Conservation (phyloP, 768 basidiomycete genomes). For the Boletus barrowsii region DNA sequence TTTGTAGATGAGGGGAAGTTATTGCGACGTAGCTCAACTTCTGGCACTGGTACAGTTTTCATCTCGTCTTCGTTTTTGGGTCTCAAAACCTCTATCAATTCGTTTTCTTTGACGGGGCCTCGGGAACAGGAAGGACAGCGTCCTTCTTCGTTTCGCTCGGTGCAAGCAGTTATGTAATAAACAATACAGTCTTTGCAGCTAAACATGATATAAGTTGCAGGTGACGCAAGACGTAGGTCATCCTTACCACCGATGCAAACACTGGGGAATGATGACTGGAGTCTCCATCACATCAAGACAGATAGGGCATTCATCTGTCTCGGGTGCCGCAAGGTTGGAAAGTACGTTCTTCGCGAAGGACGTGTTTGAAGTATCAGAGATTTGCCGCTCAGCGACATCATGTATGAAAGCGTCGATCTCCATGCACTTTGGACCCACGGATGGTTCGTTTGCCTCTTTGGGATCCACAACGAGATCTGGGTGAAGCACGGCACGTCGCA, state of each 20-base stretch:
- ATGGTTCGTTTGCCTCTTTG: slow-evolving; percentile 37
- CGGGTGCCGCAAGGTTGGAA: slow-evolving; percentile 47
- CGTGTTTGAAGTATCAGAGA: slow-evolving; percentile 30
- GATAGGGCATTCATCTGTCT: slow-evolving; percentile 73
- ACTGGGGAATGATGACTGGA: slow-evolving; percentile 67
- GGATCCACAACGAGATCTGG: slow-evolving; percentile 73
- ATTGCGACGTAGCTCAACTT: slow-evolving; percentile 66
- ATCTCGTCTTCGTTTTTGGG: slow-evolving; percentile 14
- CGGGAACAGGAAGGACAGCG: slow-evolving; percentile 76
- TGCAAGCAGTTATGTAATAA: slow-evolving; percentile 63
- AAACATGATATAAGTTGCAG: slow-evolving; percentile 3
- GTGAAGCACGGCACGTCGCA: slow-evolving; percentile 91
- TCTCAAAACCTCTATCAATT: slow-evolving; percentile 62
- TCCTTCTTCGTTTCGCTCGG: slow-evolving; percentile 66
- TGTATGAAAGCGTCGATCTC: slow-evolving; percentile 61
- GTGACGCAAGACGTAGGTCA: not conserved
- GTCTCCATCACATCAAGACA: slow-evolving; percentile 76
- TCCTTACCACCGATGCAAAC: slow-evolving; percentile 70
- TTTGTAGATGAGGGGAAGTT: slow-evolving; percentile 92
- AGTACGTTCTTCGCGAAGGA: slow-evolving; percentile 65
- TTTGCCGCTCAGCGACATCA: slow-evolving; percentile 41
- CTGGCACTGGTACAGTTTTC: slow-evolving; percentile 22
- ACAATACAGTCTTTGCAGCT: slow-evolving; percentile 93
- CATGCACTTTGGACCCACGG: slow-evolving; percentile 37
- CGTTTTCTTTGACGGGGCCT: slow-evolving; percentile 64